A percentile compares a stretch with the other conserved stretches of the same genome.
Evolutionary conservation across 345 rosid species (phyloP).

Genomic region (Melastoma malabathricum): DNA sequence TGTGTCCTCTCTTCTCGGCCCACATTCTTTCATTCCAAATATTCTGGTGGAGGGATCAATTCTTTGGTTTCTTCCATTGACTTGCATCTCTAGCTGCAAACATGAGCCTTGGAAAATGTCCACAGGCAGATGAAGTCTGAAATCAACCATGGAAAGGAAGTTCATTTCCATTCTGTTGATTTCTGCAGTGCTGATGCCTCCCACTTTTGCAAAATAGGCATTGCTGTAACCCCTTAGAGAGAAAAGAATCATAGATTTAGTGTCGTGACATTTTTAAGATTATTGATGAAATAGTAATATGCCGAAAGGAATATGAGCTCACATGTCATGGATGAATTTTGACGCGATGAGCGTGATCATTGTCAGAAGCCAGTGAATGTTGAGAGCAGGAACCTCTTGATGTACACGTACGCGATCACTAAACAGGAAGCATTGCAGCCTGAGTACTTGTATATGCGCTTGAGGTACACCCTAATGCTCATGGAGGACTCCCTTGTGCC

Average conservation of each 20-base stretch:
- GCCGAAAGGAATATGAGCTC: constrained; percentile 4
- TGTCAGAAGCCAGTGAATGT: constrained; percentile 29
- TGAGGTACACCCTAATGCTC: constrained; percentile 25
- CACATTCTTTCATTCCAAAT: constrained; percentile 4
- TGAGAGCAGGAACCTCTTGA: constrained; percentile 24
- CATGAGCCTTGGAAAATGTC: constrained; percentile 16
- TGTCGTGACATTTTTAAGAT: no score
- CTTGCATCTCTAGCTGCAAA: constrained; percentile 16
- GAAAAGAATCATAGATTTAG: no score
- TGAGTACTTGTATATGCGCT: constrained; percentile 30
- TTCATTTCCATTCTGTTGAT: constrained; percentile 34
- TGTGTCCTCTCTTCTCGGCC: constrained; percentile 1
- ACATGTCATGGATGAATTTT: constrained; percentile 27
- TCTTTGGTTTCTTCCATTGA: not conserved
- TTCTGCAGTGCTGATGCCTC: constrained; percentile 37
- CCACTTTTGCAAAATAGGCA: constrained; percentile 30
- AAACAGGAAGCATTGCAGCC: constrained; percentile 30
- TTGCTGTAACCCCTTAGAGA: constrained; percentile 24
- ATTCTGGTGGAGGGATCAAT: constrained; percentile 1
- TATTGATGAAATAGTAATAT: not conserved
- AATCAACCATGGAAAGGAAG: constrained; percentile 28
- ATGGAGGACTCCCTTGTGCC: constrained; percentile 23
- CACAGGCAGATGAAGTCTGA: constrained; percentile 19
- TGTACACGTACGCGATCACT: constrained; percentile 26
- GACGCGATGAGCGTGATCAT: constrained; percentile 30